Conservation (phyloP, 1,284 basidiomycete genomes). For the Pholiota adiposa region DNA sequence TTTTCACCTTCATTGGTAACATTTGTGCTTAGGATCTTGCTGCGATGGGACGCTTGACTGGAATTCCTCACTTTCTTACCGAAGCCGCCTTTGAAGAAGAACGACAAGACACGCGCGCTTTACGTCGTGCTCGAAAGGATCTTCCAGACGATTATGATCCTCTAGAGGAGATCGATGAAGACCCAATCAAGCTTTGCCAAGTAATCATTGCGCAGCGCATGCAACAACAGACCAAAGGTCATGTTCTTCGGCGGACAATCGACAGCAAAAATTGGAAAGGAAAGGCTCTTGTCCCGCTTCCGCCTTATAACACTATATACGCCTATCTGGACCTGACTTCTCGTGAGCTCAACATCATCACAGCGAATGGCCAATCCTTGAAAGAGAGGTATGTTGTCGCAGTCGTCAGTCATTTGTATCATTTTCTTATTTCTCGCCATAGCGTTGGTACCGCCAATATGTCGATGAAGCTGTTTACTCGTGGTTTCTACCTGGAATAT, state of each 20-base stretch:
- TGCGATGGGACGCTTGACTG: constrained; percentile 30
- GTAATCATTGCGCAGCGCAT: constrained; percentile 19
- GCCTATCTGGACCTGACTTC: constrained; percentile 24
- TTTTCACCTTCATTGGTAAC: no score
- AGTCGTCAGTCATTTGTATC: no score
- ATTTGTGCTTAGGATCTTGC: constrained; percentile 29
- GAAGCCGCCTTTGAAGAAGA: constrained; percentile 23
- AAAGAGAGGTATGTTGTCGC: constrained; percentile 24
- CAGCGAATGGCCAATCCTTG: constrained; percentile 15
- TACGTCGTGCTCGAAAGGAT: constrained; percentile 1
- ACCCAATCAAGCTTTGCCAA: constrained; percentile 9
- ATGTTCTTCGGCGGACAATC: constrained; percentile 25
- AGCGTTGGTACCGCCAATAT: background rate
- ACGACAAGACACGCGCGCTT: constrained; percentile 22
- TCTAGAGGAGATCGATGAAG: background rate
- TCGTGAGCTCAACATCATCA: constrained; percentile 28
- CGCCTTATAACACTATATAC: constrained; percentile 13
- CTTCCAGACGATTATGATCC: no score
- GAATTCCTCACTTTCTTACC: constrained; percentile 30
- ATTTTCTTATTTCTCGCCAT: background rate
- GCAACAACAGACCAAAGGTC: constrained; percentile 23
- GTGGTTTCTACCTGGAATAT: constrained; percentile 27
- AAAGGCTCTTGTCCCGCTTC: constrained; percentile 25
- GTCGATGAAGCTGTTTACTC: background rate
- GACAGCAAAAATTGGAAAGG: constrained; percentile 24